Evolutionary conservation across 2,329 filamentous ascomycete genomes (phyloP).

Genomic region (Podosphaera xanthii): DNA sequence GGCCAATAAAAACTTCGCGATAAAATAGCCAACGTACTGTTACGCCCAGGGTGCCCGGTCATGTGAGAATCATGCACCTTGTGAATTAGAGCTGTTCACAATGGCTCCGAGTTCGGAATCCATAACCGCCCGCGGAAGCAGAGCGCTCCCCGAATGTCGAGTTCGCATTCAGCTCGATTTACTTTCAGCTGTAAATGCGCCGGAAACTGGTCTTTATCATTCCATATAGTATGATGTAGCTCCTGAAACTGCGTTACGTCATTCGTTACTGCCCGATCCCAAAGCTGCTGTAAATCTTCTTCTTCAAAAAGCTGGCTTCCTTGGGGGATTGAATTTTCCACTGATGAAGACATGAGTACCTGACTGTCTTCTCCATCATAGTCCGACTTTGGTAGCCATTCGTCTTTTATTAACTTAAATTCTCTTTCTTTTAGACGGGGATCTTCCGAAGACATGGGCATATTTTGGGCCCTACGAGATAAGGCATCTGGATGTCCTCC

Average conservation of each 20-base stretch:
- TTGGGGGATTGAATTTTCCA: background rate
- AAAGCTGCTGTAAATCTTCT: background rate
- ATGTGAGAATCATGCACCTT: no score
- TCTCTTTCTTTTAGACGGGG: no score
- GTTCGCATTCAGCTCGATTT: background rate
- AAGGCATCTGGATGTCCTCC: background rate
- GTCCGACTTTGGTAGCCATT: background rate
- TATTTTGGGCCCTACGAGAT: background rate
- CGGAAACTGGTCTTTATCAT: background rate
- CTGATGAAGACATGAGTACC: no score
- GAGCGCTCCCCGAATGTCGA: background rate
- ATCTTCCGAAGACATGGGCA: background rate
- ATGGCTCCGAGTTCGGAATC: no score
- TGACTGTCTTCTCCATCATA: background rate
- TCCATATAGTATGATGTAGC: background rate
- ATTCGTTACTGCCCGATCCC: background rate
- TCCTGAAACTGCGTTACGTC: background rate
- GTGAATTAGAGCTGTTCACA: no score
- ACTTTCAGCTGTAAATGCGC: background rate
- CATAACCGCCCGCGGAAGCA: constrained; percentile 22
- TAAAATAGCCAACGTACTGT: no score
- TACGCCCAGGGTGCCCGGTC: no score
- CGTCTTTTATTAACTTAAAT: background rate
- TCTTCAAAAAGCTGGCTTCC: background rate
- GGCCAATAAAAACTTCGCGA: no score